Evolutionary conservation across 2,329 filamentous ascomycete species (phyloP).

Genomic region (Didymella pomorum): DNA sequence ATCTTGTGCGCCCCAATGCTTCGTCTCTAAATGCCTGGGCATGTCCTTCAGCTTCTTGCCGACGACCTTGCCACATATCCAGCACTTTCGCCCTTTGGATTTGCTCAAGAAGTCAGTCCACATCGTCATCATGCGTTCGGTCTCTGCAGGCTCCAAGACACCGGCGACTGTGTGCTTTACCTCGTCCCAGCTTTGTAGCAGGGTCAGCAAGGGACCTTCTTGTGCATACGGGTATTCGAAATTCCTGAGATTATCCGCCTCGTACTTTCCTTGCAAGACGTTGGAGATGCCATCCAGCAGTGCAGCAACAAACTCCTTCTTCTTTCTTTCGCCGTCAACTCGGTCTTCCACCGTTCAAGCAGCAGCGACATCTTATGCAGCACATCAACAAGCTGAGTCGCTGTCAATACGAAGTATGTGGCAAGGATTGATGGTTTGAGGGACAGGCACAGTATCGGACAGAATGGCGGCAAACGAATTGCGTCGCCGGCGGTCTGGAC

Average conservation of each 20-base stretch:
- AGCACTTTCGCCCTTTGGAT: slow-evolving; percentile 18
- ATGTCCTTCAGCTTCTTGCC: slow-evolving; percentile 15
- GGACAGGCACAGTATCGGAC: slow-evolving; percentile 22
- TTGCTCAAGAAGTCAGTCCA: slow-evolving; percentile 23
- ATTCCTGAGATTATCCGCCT: slow-evolving; percentile 1
- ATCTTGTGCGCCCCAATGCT: slow-evolving; percentile 22
- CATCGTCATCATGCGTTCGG: slow-evolving; percentile 7
- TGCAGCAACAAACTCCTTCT: slow-evolving; percentile 12
- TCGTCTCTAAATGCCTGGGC: slow-evolving; percentile 22
- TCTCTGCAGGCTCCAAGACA: slow-evolving; percentile 14
- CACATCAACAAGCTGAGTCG: slow-evolving; percentile 17
- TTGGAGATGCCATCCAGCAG: slow-evolving; percentile 13
- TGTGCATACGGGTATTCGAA: slow-evolving; percentile 1
- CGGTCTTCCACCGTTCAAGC: slow-evolving; percentile 28
- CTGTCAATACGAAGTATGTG: slow-evolving; percentile 17
- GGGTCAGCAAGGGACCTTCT: slow-evolving; percentile 12
- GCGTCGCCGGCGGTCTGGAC: slow-evolving; percentile 25
- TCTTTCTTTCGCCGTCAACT: slow-evolving; percentile 21
- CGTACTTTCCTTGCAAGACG: slow-evolving; percentile 24
- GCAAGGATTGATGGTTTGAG: slow-evolving; percentile 21
- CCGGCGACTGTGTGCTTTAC: slow-evolving; percentile 23
- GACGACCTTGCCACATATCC: slow-evolving; percentile 19
- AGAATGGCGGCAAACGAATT: slow-evolving; percentile 30
- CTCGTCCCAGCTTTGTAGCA: slow-evolving; percentile 25
- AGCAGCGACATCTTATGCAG: slow-evolving; percentile 23